phyloP scores from a whole-genome alignment of 371 early-diverging fungal species.

The Mortierella sp. region DNA sequence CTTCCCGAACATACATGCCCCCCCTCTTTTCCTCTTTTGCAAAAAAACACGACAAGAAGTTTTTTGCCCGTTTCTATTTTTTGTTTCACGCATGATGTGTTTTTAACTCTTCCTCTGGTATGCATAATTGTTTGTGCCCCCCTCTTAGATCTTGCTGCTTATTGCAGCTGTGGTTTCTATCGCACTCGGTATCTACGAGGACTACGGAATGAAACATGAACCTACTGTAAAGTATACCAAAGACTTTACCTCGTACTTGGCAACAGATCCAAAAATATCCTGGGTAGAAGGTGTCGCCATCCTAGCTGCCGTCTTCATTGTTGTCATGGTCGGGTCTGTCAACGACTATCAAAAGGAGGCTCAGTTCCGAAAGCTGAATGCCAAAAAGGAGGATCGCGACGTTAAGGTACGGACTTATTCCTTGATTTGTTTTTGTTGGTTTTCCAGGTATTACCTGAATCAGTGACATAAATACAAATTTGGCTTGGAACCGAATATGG shows the following conservation, averaged over 20 bases:
- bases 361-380: slow-evolving; percentile 87
- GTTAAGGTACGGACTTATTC: slow-evolving; percentile 65
- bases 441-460: not conserved
- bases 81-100: no score
- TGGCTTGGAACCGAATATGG: slow-evolving; percentile 12
- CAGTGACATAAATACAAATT: no score
- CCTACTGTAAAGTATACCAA: slow-evolving; percentile 44
- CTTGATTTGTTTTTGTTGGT: not conserved
- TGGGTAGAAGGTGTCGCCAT: slow-evolving; percentile 89
- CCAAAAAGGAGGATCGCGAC: slow-evolving; percentile 84
- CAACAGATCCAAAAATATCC: slow-evolving; percentile 63
- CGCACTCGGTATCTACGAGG: slow-evolving; percentile 89
- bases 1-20: no score
- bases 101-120: no score
- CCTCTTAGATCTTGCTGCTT: slow-evolving; percentile 77
- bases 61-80: no score
- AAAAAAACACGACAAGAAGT: no score
- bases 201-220: slow-evolving; percentile 63
- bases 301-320: slow-evolving; percentile 82
- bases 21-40: no score
- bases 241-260: slow-evolving; percentile 44
- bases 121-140: not conserved
- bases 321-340: slow-evolving; percentile 82
- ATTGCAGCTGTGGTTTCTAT: slow-evolving; percentile 89
- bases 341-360: slow-evolving; percentile 91